Evolutionary conservation across 1,139 yeast genomes (phyloP).

Genomic region (Kodamaea anthophila): DNA sequence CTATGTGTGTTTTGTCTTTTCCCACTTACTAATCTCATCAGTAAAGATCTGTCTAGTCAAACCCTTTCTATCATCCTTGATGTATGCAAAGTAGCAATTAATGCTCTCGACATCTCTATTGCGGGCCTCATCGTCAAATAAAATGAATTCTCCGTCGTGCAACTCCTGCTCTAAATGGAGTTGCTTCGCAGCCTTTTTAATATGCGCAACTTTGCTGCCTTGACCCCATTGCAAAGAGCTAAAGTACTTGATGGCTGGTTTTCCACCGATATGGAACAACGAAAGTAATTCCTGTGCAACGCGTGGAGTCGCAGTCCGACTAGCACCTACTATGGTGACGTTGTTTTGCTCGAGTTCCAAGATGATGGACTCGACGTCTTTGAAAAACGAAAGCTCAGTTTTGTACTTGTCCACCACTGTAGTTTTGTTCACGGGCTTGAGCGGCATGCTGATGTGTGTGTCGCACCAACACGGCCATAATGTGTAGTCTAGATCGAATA

Average conservation of each 20-base stretch:
- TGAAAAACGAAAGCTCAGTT: constrained; percentile 44
- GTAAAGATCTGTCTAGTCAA: constrained; percentile 45
- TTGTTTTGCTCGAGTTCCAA: constrained; percentile 33
- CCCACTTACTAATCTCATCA: constrained; percentile 24
- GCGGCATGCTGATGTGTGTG: constrained; percentile 60
- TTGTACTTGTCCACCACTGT: constrained; percentile 42
- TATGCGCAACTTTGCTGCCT: constrained; percentile 58
- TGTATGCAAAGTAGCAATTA: constrained; percentile 56
- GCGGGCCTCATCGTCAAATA: constrained; percentile 66
- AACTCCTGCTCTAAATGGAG: constrained; percentile 37
- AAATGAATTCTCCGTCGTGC: constrained; percentile 44
- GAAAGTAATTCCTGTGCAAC: constrained; percentile 54
- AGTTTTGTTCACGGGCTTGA: constrained; percentile 21
- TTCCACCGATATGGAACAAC: constrained; percentile 41
- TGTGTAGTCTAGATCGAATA: constrained; percentile 72
- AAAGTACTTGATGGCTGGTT: constrained; percentile 44
- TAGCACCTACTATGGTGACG: constrained; percentile 55
- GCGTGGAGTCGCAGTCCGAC: constrained; percentile 60
- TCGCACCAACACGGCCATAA: constrained; percentile 70
- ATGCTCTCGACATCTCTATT: constrained; percentile 59
- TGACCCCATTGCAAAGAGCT: constrained; percentile 61
- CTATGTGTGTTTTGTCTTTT: constrained; percentile 7
- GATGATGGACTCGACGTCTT: constrained; percentile 56
- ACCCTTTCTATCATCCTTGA: constrained; percentile 41
- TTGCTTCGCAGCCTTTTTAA: constrained; percentile 40